Evolutionary conservation across 1,284 basidiomycete species (phyloP).

Genomic region (Malassezia psittaci): DNA sequence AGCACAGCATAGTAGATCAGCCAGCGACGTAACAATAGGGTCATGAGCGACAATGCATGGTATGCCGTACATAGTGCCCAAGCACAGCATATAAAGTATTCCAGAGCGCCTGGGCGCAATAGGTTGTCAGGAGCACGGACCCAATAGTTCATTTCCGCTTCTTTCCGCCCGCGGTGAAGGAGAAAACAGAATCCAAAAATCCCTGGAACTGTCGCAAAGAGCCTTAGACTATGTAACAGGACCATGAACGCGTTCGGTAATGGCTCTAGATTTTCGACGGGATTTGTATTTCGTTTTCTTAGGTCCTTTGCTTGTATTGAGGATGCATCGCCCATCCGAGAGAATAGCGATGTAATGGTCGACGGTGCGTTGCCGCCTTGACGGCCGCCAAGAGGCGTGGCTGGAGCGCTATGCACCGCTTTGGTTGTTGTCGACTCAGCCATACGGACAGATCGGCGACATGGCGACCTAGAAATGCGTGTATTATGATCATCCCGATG

Average conservation of each 20-base stretch:
- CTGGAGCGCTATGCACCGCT: no score
- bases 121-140: conserved; percentile 19
- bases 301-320: not conserved
- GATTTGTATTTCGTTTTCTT: not conserved
- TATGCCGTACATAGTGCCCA: conserved; percentile 61
- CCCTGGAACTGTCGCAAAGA: conserved; percentile 43
- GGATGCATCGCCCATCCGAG: not conserved
- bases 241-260: conserved; percentile 27
- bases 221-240: conserved; percentile 34
- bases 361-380: not conserved
- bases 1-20: conserved; percentile 67
- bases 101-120: conserved; percentile 13
- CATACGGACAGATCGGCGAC: no score
- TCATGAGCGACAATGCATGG: conserved; percentile 67
- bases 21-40: conserved; percentile 69
- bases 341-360: not conserved
- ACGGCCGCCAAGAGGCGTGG: no score
- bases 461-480: no score
- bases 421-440: no score
- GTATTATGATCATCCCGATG: no score
- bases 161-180: not conserved
- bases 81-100: conserved; percentile 24
- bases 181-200: conserved; percentile 31
- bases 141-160: conserved; percentile 13
- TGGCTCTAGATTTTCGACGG: conserved; percentile 18